Evolutionary conservation across 1,139 yeast species (phyloP).

Genomic region (Yamadazyma blattariae): DNA sequence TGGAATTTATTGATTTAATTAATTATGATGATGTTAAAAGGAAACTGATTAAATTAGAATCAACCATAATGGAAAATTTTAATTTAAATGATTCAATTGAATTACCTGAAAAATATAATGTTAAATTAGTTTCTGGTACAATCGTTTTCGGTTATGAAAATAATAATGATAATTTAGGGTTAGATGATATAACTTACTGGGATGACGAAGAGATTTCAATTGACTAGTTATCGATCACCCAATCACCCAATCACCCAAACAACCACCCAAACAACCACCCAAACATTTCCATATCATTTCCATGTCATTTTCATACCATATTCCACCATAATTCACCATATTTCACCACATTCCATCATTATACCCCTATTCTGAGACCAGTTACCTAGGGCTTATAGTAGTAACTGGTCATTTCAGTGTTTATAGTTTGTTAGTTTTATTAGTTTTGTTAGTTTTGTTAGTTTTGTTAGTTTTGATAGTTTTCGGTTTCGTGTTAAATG

Average conservation of each 20-base stretch:
- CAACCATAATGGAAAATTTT: conserved; percentile 3
- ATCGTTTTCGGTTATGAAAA: conserved; percentile 10
- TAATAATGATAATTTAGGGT: conserved; percentile 3
- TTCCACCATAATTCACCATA: too few relatives aligned
- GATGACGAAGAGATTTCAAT: conserved; percentile 1
- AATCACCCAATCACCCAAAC: too few relatives aligned
- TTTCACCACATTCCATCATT: too few relatives aligned
- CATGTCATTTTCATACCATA: too few relatives aligned
- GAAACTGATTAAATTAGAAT: conserved; percentile 1
- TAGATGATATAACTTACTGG: conserved; percentile 12
- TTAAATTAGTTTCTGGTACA: conserved; percentile 6
- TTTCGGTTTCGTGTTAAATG: too few relatives aligned
- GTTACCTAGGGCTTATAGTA: too few relatives aligned
- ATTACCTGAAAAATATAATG: conserved; percentile 6
- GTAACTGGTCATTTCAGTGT: too few relatives aligned
- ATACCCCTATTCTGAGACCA: too few relatives aligned
- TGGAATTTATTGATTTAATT: conserved; percentile 15
- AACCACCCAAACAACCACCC: not conserved
- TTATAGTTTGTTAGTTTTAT: too few relatives aligned
- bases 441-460: too few relatives aligned
- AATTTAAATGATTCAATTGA: not conserved
- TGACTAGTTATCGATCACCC: too few relatives aligned
- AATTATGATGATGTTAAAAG: conserved; percentile 5
- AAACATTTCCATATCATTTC: not conserved
- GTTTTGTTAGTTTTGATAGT: too few relatives aligned